Percentiles rank a stretch among this genome's conserved stretches.
phyloP scores from a whole-genome alignment of 2,329 filamentous ascomycete genomes.

The Rhynchosporium agropyri region DNA sequence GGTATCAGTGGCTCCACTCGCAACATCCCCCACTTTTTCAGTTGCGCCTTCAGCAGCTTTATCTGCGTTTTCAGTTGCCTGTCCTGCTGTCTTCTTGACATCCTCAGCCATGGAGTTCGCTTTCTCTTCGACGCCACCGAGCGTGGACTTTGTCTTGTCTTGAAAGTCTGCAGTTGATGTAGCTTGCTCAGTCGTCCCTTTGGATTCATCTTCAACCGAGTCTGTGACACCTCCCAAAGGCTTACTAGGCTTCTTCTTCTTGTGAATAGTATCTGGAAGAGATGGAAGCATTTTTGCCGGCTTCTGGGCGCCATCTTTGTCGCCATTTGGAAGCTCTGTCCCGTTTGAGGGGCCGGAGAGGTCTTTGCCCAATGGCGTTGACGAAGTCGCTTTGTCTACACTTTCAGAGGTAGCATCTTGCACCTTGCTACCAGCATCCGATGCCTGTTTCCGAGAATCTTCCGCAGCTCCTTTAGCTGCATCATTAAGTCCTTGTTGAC shows the following conservation, averaged over 20 bases:
- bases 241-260: slow-evolving; percentile 17
- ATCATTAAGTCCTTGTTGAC: slow-evolving; percentile 8
- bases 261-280: slow-evolving; percentile 8
- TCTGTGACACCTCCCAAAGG: slow-evolving; percentile 17
- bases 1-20: slow-evolving; percentile 17
- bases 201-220: slow-evolving; percentile 10
- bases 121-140: slow-evolving; percentile 7
- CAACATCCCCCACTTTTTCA: slow-evolving; percentile 13
- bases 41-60: slow-evolving; percentile 15
- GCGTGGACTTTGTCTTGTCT: slow-evolving; percentile 17
- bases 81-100: neutral
- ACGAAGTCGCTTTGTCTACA: slow-evolving; percentile 20
- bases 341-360: slow-evolving; percentile 10
- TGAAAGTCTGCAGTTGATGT: slow-evolving; percentile 16
- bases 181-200: slow-evolving; percentile 16
- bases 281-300: slow-evolving; percentile 5
- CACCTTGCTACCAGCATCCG: slow-evolving; percentile 12
- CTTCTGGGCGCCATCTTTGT: slow-evolving; percentile 7
- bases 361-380: slow-evolving; percentile 3
- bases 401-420: slow-evolving; percentile 17
- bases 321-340: neutral
- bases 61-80: slow-evolving; percentile 6
- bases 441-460: slow-evolving; percentile 15
- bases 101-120: slow-evolving; percentile 14
- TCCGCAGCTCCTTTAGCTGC: slow-evolving; percentile 4